Conservation (phyloP, 106 monocot species). For the Dendrobium huoshanense region DNA sequence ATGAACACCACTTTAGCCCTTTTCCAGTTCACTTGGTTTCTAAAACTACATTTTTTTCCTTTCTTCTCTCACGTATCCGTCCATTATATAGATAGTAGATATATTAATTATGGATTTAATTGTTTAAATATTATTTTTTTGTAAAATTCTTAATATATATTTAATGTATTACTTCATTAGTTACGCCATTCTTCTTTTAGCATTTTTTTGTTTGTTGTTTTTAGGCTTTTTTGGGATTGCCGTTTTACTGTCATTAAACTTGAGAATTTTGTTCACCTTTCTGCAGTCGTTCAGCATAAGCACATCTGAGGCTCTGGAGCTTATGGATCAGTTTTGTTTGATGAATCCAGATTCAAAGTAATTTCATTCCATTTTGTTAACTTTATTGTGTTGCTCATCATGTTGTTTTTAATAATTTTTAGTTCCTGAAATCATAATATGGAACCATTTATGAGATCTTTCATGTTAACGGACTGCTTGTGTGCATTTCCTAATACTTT, state of each 20-base stretch:
- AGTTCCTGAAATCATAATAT: neutral
- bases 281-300: slow-evolving; percentile 18
- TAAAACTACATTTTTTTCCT: neutral
- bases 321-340: slow-evolving; percentile 21
- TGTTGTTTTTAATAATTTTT: neutral
- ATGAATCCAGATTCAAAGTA: slow-evolving; percentile 31
- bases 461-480: neutral
- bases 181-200: neutral
- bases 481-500: neutral
- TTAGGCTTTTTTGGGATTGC: neutral
- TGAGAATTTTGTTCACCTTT: neutral
- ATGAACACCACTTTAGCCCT: neutral
- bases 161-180: neutral
- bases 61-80: neutral
- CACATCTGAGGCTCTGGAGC: slow-evolving; percentile 24
- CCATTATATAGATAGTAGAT: neutral
- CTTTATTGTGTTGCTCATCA: neutral
- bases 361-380: slow-evolving; percentile 2
- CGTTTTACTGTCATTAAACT: neutral
- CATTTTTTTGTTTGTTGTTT: neutral
- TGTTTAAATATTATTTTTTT: neutral
- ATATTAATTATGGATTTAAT: neutral
- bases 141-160: neutral
- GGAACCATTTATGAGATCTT: neutral
- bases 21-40: neutral